A percentile compares a stretch with the other conserved stretches of the same genome.
phyloP scores from a whole-genome alignment of 441 rosid species.

The Francoa sonchifolia region DNA sequence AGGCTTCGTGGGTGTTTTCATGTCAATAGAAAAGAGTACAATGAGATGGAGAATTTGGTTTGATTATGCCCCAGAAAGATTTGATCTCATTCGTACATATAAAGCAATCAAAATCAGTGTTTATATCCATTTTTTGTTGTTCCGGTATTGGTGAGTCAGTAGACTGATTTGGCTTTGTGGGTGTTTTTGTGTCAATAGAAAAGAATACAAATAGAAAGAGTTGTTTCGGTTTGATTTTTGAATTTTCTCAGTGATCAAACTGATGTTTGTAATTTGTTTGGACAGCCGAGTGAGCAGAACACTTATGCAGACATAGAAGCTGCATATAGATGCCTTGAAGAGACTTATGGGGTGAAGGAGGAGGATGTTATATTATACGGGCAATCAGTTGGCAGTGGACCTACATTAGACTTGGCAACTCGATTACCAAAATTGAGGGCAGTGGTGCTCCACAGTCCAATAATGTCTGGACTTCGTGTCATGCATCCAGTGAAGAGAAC shows the following conservation, averaged over 20 bases:
- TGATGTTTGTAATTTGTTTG: too few species aligned
- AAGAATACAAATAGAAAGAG: not conserved
- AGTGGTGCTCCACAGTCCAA: conserved; percentile 90
- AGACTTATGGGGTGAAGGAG: conserved; percentile 65
- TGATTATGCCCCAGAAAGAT: too few species aligned
- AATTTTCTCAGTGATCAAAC: too few species aligned
- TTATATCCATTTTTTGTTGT: too few species aligned
- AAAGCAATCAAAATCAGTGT: too few species aligned
- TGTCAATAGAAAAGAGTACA: too few species aligned
- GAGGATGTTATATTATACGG: conserved; percentile 83
- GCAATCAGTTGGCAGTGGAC: conserved; percentile 93
- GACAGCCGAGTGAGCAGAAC: conserved; percentile 83
- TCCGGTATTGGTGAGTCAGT: too few species aligned
- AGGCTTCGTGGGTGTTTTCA: too few species aligned
- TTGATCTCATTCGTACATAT: too few species aligned
- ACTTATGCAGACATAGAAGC: conserved; percentile 83
- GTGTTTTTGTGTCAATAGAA: not conserved
- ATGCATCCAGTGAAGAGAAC: conserved; percentile 83
- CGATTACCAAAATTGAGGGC: conserved; percentile 60
- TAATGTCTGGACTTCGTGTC: conserved; percentile 81
- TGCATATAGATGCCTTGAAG: conserved; percentile 63
- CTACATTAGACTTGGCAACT: conserved; percentile 75
- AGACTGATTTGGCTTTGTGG: not conserved
- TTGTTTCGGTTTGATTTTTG: too few species aligned
- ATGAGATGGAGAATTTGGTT: too few species aligned